These are phyloP conservation scores for Fusarium longipes DNA, from an alignment of 2,329 filamentous ascomycete genomes.

Conservation along the genomic window DNA sequence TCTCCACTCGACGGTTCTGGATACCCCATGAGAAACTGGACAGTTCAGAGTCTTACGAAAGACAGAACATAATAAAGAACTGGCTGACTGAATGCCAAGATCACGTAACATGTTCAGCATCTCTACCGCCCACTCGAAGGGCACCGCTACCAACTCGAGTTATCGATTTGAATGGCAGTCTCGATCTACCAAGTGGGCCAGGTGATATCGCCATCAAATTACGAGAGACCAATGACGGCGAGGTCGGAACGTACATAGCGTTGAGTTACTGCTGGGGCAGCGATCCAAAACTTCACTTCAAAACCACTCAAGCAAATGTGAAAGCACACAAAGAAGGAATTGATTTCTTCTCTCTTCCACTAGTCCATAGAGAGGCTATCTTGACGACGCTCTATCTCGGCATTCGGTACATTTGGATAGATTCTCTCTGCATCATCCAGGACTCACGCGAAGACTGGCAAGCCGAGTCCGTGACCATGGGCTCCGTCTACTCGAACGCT, in stretches of 20 bases:
- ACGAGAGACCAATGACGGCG: not conserved
- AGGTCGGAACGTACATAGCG: not conserved
- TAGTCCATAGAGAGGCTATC: not conserved
- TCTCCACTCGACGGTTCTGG: not conserved
- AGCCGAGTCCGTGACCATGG: not conserved
- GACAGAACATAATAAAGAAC: not conserved
- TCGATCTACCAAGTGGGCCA: not conserved
- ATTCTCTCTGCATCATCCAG: constrained; percentile 14
- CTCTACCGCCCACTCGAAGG: not conserved
- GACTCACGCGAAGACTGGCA: constrained; percentile 22
- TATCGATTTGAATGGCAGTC: not conserved
- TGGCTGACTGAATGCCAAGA: not conserved
- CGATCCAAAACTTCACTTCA: not conserved
- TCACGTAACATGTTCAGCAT: not conserved
- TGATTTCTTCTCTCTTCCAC: not conserved
- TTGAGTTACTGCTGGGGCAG: constrained; percentile 22
- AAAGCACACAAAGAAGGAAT: not conserved
- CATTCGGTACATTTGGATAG: constrained; percentile 10
- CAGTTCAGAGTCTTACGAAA: not conserved
- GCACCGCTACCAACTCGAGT: not conserved
- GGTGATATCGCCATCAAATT: not conserved
- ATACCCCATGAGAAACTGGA: not conserved
- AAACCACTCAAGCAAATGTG: not conserved
- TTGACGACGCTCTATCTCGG: not conserved
- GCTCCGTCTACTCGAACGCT: not conserved